Conservation (phyloP, 1,284 basidiomycete genomes). For the Omphalotus olearius region DNA sequence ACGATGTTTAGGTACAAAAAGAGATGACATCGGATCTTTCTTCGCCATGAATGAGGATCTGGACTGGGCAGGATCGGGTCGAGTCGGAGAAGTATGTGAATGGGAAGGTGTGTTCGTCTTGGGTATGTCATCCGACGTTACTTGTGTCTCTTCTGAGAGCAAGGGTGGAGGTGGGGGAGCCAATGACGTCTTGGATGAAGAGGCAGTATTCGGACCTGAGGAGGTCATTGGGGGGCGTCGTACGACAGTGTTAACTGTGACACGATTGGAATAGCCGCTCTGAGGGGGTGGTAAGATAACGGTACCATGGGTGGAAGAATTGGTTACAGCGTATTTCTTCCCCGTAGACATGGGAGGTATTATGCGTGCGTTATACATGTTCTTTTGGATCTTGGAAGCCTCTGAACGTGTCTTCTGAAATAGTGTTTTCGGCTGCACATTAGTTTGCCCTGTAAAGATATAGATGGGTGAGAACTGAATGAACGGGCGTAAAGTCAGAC, state of each 20-base stretch:
- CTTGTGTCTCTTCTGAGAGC: not conserved
- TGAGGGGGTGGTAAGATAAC: conserved; percentile 28
- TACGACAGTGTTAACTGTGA: conserved; percentile 40
- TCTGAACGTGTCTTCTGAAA: conserved; percentile 73
- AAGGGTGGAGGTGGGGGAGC: conserved; percentile 10
- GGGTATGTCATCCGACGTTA: conserved; percentile 17
- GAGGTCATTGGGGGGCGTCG: conserved; percentile 26
- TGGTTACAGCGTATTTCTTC: conserved; percentile 40
- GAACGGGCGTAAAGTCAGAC: conserved; percentile 16
- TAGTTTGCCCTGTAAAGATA: conserved; percentile 39
- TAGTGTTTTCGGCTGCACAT: conserved; percentile 55
- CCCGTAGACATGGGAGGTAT: conserved; percentile 44
- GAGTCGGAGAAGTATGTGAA: conserved; percentile 14
- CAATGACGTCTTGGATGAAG: conserved; percentile 1
- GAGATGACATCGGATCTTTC: conserved; percentile 59
- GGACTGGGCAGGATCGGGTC: conserved; percentile 15
- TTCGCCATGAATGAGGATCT: conserved; percentile 38
- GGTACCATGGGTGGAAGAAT: conserved; percentile 27
- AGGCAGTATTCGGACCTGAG: conserved; percentile 11
- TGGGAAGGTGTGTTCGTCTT: conserved; percentile 11
- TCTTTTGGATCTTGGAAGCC: conserved; percentile 61
- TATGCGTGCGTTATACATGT: conserved; percentile 48
- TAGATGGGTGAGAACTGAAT: conserved; percentile 12
- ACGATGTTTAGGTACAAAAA: conserved; percentile 75
- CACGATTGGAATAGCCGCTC: conserved; percentile 28